phyloP scores from a whole-genome alignment of 2,329 filamentous ascomycete genomes.

The Ilyonectria robusta region DNA sequence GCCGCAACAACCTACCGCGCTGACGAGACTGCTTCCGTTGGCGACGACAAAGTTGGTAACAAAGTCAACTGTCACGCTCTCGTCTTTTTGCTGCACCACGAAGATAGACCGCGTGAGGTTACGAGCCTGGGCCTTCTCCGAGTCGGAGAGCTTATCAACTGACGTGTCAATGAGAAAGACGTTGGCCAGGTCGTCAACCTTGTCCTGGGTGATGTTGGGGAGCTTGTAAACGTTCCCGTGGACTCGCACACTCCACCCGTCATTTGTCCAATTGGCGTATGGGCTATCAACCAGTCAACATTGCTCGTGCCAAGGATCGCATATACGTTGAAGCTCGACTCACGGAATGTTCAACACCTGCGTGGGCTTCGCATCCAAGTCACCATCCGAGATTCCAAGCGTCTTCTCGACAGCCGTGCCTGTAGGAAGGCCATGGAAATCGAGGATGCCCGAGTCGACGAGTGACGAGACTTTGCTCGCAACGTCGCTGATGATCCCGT shows the following conservation, averaged over 20 bases:
- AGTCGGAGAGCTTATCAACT: slow-evolving; percentile 70
- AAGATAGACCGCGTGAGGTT: slow-evolving; percentile 82
- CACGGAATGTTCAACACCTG: slow-evolving; percentile 79
- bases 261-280: slow-evolving; percentile 84
- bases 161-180: slow-evolving; percentile 77
- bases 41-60: slow-evolving; percentile 62
- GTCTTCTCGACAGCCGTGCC: slow-evolving; percentile 72
- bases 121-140: slow-evolving; percentile 76
- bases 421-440: slow-evolving; percentile 77
- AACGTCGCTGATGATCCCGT: slow-evolving; percentile 64
- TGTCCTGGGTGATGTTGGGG: slow-evolving; percentile 75
- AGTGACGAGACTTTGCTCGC: slow-evolving; percentile 72
- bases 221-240: slow-evolving; percentile 88
- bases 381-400: slow-evolving; percentile 70
- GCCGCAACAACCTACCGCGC: slow-evolving; percentile 52
- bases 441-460: slow-evolving; percentile 74
- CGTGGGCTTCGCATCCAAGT: slow-evolving; percentile 75
- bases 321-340: slow-evolving; percentile 37
- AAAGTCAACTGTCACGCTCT: slow-evolving; percentile 75
- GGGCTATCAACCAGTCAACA: slow-evolving; percentile 51
- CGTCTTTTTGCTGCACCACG: slow-evolving; percentile 78
- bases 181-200: slow-evolving; percentile 78
- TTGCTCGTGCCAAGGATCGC: neutral
- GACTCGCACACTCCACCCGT: slow-evolving; percentile 82
- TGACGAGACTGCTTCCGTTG: slow-evolving; percentile 65